Base-by-base conservation (phyloP, 495 filamentous ascomycete species). In the Podospora conica region DNA sequence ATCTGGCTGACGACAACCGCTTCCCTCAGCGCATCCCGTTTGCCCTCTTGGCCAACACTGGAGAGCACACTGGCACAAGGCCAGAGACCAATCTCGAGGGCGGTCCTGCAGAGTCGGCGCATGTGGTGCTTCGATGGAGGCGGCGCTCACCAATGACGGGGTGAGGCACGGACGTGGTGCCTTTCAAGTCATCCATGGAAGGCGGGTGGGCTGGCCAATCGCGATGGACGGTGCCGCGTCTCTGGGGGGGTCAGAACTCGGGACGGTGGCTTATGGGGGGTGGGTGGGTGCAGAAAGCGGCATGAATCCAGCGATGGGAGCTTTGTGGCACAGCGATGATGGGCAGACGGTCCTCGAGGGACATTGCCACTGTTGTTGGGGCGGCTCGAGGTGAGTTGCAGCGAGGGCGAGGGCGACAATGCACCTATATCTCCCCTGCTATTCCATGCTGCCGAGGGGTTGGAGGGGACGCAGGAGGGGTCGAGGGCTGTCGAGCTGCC, bases 111-210 rank as follows among this genome's bases (percentile, higher is more conserved):
- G 63, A 57, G 24, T 27, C 66, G 68, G 63, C 63, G 48, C 27
- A 70, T 65, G 66, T 70, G 65, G 63, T 64, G 69, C 61, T 54
- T 40, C 64, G 25, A 53, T 21, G 40, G 22, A 48, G 60, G 25
- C 40, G 40, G 61, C 60, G 29, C 59, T 66, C 64, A 48, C 68
- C 68, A 69, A 69, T 64, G 60, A 53, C 53, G 25, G 56, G 55
- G 60, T 10, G 53, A 68, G 66, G 65, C 68, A 66, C 65, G 40
- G 62, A 68, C 65, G 33, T 53, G 56, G 58, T 68, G 58, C 62
- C 66, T 65, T 64, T 31, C 40, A 29, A 65, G 60, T 33, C 57
- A 66, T 69, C 67, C 66, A 63, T 61, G 61, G 60, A 61, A 65
- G 40, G 63, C 58, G 58, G 53, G 48, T 31, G 31, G 53, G 10